Evolutionary conservation across 139 green algal genomes (phyloP), one percentile per base, ranked within the genome.

Genomic region (Chlorella sp.): DNA sequence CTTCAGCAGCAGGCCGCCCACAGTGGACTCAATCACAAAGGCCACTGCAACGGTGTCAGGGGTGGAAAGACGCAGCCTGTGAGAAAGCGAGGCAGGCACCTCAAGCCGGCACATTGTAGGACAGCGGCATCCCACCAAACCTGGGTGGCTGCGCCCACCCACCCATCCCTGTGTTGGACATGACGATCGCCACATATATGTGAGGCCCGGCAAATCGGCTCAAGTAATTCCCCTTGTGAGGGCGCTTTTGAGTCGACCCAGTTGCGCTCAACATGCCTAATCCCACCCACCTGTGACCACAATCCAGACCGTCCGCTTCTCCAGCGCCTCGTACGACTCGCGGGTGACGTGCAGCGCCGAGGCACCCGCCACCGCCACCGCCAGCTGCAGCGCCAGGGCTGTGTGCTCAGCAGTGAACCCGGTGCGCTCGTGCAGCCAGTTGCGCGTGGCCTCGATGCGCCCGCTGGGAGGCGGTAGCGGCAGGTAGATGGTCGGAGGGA

Each of bases 1-100:
- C 55, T 81, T 81, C 25, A 87, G 76, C 51, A 87, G 36, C 51
- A 82, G 55, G 15, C 73, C 73, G 28, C 83, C 83, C 60, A 87
- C 36, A 3, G 70, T 41, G 2, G 51, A 63, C 73, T 87, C 71
- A 26, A 81, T 39, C 25, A 87, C 38, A 9, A 87, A 74, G 6
- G 39, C 47, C 51, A 81, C 74, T 81, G 74, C 51, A n/a, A n/a
- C n/a, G n/a, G n/a, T n/a, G n/a, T n/a, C n/a, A n/a, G n/a, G n/a
- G n/a, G n/a, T n/a, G n/a, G n/a, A n/a, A n/a, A n/a, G n/a, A n/a
- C n/a, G n/a, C n/a, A n/a, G n/a, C n/a, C n/a, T n/a, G n/a, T n/a
- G n/a, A n/a, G n/a, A n/a, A n/a, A n/a, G n/a, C n/a, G n/a, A n/a
- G n/a, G n/a, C n/a, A n/a, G n/a, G n/a, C n/a, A n/a, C n/a, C n/a